Evolutionary conservation across 2,329 filamentous ascomycete genomes (phyloP).

Genomic region (Hypoxylon sp.): DNA sequence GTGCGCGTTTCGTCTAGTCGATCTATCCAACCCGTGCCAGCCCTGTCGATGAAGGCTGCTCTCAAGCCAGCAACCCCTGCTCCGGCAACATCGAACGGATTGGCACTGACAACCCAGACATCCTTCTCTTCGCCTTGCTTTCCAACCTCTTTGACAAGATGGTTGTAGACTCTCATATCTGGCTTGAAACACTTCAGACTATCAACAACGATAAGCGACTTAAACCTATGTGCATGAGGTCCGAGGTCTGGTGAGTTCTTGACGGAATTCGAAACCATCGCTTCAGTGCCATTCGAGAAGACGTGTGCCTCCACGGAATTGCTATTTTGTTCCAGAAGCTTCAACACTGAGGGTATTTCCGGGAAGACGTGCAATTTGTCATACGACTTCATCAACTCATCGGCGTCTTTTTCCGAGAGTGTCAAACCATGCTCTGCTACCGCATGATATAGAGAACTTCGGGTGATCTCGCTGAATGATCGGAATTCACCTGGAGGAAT

Average conservation of each 20-base stretch:
- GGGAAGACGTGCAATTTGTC: conserved; percentile 70
- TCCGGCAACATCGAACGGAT: conserved; percentile 77
- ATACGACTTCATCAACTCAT: conserved; percentile 69
- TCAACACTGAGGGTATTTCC: conserved; percentile 66
- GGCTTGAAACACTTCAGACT: conserved; percentile 70
- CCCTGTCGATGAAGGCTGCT: conserved; percentile 73
- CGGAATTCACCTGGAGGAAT: conserved; percentile 62
- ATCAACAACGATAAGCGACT: conserved; percentile 69
- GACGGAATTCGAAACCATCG: conserved; percentile 70
- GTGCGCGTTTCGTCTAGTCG: conserved; percentile 57
- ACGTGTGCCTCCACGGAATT: conserved; percentile 62
- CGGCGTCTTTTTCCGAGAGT: conserved; percentile 54
- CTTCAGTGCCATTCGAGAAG: conserved; percentile 74
- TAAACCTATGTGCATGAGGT: conserved; percentile 57
- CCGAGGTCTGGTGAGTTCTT: conserved; percentile 63
- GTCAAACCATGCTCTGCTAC: conserved; percentile 63
- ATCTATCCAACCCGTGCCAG: conserved; percentile 71
- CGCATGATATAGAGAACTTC: conserved; percentile 69
- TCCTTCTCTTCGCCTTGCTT: conserved; percentile 55
- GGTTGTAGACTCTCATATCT: conserved; percentile 65
- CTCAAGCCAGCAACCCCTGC: conserved; percentile 68
- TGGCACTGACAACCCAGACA: conserved; percentile 75
- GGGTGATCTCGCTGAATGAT: conserved; percentile 70
- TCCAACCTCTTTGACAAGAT: conserved; percentile 62
- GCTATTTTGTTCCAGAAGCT: conserved; percentile 51